Conservation (phyloP, 345 rosid species). For the Linum lewisii region DNA sequence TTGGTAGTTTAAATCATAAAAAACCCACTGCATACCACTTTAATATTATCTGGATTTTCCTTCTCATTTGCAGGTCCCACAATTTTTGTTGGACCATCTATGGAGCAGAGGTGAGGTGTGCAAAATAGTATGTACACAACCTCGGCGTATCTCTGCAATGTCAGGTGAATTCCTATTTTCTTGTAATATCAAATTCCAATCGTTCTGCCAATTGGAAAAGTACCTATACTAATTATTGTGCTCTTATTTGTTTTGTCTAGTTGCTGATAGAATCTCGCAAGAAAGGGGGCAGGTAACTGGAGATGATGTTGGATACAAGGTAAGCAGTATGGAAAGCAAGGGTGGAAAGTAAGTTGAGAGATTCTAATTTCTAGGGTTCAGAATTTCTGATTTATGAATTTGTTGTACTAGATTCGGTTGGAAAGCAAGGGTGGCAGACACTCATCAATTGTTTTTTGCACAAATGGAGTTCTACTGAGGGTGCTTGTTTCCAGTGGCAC, state of each 20-base stretch:
- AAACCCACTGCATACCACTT: background rate
- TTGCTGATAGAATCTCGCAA: constrained; percentile 80
- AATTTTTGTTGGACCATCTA: constrained; percentile 69
- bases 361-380: background rate
- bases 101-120: constrained; percentile 72
- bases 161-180: constrained; percentile 43
- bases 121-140: constrained; percentile 92
- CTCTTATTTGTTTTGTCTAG: constrained; percentile 32
- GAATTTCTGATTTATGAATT: constrained; percentile 9
- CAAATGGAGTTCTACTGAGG: constrained; percentile 80
- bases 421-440: constrained; percentile 85
- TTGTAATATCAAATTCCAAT: constrained; percentile 6
- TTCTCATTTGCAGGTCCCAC: constrained; percentile 52
- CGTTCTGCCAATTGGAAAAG: background rate
- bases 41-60: background rate
- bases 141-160: constrained; percentile 92
- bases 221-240: constrained; percentile 5
- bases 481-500: constrained; percentile 58
- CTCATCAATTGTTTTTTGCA: constrained; percentile 87
- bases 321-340: too few relatives aligned
- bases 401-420: constrained; percentile 56
- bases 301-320: constrained; percentile 89
- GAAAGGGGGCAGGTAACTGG: constrained; percentile 85
- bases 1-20: background rate
- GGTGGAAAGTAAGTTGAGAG: too few relatives aligned